Evolutionary conservation across 768 basidiomycete genomes (phyloP).

Genomic region (Multifurca ochricompacta): DNA sequence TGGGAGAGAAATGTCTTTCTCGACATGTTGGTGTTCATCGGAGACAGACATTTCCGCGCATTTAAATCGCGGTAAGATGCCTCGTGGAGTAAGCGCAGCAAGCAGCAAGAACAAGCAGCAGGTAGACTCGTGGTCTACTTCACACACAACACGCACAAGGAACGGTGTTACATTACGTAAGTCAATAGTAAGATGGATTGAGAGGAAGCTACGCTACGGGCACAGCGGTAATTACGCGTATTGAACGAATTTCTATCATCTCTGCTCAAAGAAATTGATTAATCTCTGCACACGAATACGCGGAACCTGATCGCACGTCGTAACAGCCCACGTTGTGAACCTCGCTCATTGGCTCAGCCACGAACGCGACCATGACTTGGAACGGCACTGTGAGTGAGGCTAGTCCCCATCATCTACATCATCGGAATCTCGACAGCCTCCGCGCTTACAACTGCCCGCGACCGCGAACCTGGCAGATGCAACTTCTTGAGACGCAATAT

Average conservation of each 20-base stretch:
- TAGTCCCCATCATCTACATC: slow-evolving; percentile 9
- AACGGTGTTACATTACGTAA: neutral
- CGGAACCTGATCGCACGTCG: neutral
- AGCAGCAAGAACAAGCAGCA: too few species aligned
- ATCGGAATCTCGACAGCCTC: slow-evolving; percentile 30
- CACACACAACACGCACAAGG: neutral
- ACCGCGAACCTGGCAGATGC: slow-evolving; percentile 37
- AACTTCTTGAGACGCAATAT: slow-evolving; percentile 70
- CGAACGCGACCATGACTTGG: neutral
- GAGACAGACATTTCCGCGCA: neutral
- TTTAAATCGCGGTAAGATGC: slow-evolving; percentile 7
- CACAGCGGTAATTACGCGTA: neutral
- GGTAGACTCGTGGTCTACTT: neutral
- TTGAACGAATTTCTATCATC: neutral
- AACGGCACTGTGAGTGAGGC: neutral
- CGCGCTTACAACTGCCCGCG: slow-evolving; percentile 28
- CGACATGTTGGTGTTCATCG: slow-evolving; percentile 5
- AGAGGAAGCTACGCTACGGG: neutral
- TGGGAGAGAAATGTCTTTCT: neutral
- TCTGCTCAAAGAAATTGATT: neutral
- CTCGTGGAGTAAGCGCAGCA: slow-evolving; percentile 12
- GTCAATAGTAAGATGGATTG: neutral
- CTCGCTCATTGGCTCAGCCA: neutral
- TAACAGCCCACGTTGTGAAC: neutral
- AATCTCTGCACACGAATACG: neutral